These are phyloP conservation scores for Globisporangium camurandrum DNA, from an alignment of 352 stramenopile species.

Conservation along the genomic window DNA sequence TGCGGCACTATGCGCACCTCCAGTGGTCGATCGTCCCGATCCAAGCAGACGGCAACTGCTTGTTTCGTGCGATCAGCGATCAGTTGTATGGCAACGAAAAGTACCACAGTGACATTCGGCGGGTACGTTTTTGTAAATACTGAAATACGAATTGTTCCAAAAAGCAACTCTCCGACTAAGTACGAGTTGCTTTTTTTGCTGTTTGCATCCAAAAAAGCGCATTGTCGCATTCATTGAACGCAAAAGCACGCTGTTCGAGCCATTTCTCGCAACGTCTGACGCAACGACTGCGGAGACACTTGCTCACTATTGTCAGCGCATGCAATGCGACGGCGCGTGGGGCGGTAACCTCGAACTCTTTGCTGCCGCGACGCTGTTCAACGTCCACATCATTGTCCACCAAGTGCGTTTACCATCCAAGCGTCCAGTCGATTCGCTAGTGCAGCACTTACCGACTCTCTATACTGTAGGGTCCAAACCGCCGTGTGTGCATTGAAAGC, in stretches of 20 bases:
- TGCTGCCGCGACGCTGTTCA: conserved; percentile 44
- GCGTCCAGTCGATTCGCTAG: background rate
- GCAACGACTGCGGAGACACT: conserved; percentile 8
- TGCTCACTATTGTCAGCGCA: conserved; percentile 34
- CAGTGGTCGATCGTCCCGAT: conserved; percentile 23
- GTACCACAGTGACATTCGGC: conserved; percentile 34
- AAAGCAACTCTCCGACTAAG: no score
- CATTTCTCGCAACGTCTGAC: conserved; percentile 26
- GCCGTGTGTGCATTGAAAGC: conserved; percentile 35
- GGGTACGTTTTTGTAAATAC: no score
- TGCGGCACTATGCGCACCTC: conserved; percentile 26
- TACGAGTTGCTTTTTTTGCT: background rate
- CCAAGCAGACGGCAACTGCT: conserved; percentile 38
- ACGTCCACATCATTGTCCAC: conserved; percentile 55
- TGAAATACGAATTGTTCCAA: no score
- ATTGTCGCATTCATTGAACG: conserved; percentile 37
- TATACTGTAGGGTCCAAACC: conserved; percentile 19
- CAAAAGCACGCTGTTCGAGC: conserved; percentile 28
- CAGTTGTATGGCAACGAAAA: conserved; percentile 42
- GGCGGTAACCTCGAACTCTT: conserved; percentile 58
- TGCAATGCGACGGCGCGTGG: conserved; percentile 44
- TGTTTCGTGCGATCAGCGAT: conserved; percentile 51
- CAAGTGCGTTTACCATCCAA: conserved; percentile 8
- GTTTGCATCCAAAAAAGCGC: conserved; percentile 5
- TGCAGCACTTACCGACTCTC: background rate